Conservation (phyloP, 1,139 yeast species). For the Hanseniaspora uvarum region DNA sequence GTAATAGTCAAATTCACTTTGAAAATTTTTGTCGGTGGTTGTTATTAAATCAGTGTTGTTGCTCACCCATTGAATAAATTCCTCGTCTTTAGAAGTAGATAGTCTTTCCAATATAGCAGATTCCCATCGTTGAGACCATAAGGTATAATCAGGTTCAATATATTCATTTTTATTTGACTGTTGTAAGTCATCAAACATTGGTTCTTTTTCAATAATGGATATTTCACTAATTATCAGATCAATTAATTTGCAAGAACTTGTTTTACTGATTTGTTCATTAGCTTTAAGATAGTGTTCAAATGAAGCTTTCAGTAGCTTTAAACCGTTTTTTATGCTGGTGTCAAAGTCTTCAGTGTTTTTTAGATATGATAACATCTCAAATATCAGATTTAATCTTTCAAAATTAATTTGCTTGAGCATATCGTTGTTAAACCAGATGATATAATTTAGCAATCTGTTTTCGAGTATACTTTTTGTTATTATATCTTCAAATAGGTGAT, state of each 20-base stretch:
- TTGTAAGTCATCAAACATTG: neutral
- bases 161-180: neutral
- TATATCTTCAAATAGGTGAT: neutral
- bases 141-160: slow-evolving; percentile 6
- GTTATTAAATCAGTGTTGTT: neutral
- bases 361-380: neutral
- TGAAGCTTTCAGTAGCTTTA: neutral
- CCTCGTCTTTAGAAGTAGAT: neutral
- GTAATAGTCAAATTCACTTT: slow-evolving; percentile 1
- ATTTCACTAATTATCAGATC: neutral
- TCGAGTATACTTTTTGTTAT: neutral
- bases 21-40: neutral
- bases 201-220: neutral
- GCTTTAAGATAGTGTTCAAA: neutral
- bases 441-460: neutral
- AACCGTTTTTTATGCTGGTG: neutral
- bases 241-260: neutral
- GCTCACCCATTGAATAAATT: slow-evolving; percentile 7
- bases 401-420: neutral
- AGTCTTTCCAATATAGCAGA: neutral
- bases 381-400: neutral
- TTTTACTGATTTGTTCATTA: neutral
- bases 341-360: neutral
- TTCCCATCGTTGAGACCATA: slow-evolving; percentile 10
- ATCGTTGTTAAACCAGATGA: neutral